A percentile compares a stretch with the other conserved stretches of the same genome.
These are phyloP conservation scores for Alternaria brassicicola DNA, from an alignment of 2,329 filamentous ascomycete species.

Conservation along the genomic window DNA sequence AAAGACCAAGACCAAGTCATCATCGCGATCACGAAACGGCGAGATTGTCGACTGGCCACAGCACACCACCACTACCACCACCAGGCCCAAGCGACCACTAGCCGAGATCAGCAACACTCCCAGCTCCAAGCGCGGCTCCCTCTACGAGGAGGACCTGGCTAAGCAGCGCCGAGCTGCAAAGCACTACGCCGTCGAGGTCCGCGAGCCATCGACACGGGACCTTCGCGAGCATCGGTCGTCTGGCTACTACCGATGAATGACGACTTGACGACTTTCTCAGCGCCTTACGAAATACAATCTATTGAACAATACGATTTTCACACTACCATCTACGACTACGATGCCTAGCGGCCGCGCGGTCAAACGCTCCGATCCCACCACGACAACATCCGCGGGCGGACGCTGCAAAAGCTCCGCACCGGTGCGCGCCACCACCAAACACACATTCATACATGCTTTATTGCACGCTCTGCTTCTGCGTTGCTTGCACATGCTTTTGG, in stretches of 20 bases:
- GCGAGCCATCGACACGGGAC: conserved; percentile 48
- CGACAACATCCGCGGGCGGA: conserved; percentile 7
- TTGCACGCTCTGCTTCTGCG: conserved; percentile 21
- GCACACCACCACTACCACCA: conserved; percentile 11
- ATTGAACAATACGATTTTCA: conserved; percentile 7
- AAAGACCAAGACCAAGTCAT: conserved; percentile 31
- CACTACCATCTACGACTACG: conserved; percentile 9
- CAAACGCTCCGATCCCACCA: conserved; percentile 3
- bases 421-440: conserved; percentile 7
- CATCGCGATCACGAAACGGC: conserved; percentile 41
- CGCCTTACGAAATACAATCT: conserved; percentile 8
- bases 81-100: conserved; percentile 24
- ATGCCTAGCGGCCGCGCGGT: conserved; percentile 9
- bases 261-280: conserved; percentile 17
- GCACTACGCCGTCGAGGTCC: conserved; percentile 50
- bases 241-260: conserved; percentile 49
- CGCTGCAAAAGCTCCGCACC: conserved; percentile 18
- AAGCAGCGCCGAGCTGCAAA: conserved; percentile 45
- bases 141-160: conserved; percentile 50
- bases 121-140: conserved; percentile 48
- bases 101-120: conserved; percentile 41
- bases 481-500: conserved; percentile 15
- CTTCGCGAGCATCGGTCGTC: conserved; percentile 47
- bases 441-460: conserved; percentile 13
- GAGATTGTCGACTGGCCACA: conserved; percentile 49